Evolutionary conservation across 176 grass and related monocot genomes (phyloP), one percentile per base, ranked within the genome.

Genomic region (Bothriochloa decipiens): DNA sequence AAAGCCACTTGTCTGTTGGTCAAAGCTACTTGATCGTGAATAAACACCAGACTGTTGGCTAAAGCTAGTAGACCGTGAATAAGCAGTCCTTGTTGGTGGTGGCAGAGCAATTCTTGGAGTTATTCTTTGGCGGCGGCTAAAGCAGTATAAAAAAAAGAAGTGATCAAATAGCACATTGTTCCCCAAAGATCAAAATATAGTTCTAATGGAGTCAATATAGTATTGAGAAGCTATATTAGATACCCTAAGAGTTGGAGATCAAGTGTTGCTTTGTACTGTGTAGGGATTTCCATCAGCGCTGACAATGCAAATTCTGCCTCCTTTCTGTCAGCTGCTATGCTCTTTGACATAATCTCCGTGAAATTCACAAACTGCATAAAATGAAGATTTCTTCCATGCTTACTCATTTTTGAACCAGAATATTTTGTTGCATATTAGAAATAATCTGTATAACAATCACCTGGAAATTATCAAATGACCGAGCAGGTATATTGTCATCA

Each of bases 391-490:
- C 28, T 77, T 63, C 11, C 67, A 87, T 20, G 3, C 11, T 22
- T 64, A 26, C 62, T 69, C 47, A 78, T 64, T 67, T 16, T 12
- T 14, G 25, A 76, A 58, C 14, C 32, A 84, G 23, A 84, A 70
- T 55, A 65, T 41, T 52, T 16, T 65, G n/a, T 26, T 71, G 46
- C 69, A 57, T 18, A 70, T 70, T 79, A 33, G 8, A 87, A 69
- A 32, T 60, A 76, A 77, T 57, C 17, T 66, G 55, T 64, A 85
- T 26, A 53, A 42, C 6, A 29, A 52, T 84, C 68, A 98, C 96
- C 91, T 98, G 96, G 82, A 98, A 98, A 81, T 98, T 98, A 78
- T 98, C 96, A 70, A 98, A 98, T 75, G 96, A 87, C 33, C 96
- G 96, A 60, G 89, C 77, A 57, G 96, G 96, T 87, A 98, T 98